A percentile compares a stretch with the other conserved stretches of the same genome.
These are phyloP conservation scores for Hemileccinum rubropunctum DNA, from an alignment of 768 basidiomycete genomes.

Conservation along the genomic window DNA sequence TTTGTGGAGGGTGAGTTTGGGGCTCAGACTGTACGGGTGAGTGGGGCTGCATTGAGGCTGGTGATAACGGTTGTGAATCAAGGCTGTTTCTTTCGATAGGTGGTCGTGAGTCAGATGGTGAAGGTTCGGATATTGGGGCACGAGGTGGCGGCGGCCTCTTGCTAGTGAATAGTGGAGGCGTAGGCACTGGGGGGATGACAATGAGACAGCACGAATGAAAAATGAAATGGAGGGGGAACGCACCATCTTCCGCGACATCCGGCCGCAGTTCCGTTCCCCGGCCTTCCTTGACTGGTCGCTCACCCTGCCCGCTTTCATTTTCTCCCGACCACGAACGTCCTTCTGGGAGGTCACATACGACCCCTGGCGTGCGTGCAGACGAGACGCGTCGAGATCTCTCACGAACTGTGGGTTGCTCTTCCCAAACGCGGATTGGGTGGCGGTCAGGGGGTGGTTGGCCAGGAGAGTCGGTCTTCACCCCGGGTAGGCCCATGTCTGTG, in stretches of 20 bases:
- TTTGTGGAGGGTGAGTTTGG: neutral
- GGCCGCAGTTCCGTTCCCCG: neutral
- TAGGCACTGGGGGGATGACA: neutral
- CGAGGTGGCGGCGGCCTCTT: neutral
- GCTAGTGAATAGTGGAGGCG: neutral
- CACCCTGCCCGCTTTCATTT: neutral
- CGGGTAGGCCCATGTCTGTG: neutral
- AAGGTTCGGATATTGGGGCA: neutral
- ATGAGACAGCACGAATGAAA: constrained; percentile 8
- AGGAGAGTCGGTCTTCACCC: neutral
- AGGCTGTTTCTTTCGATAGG: neutral
- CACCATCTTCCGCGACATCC: constrained; percentile 9
- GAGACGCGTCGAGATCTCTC: constrained; percentile 15
- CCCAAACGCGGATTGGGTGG: constrained; percentile 29
- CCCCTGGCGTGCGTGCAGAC: constrained; percentile 1
- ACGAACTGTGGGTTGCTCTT: constrained; percentile 14
- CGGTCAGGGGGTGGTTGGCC: constrained; percentile 10
- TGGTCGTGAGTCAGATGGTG: neutral
- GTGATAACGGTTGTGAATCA: neutral
- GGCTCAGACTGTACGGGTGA: neutral
- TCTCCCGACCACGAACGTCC: neutral
- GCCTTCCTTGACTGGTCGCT: neutral
- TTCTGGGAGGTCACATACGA: neutral
- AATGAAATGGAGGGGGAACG: neutral
- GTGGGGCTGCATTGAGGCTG: neutral